Conservation (phyloP, 2,329 filamentous ascomycete genomes). For the Ophiostoma tasmaniense region DNA sequence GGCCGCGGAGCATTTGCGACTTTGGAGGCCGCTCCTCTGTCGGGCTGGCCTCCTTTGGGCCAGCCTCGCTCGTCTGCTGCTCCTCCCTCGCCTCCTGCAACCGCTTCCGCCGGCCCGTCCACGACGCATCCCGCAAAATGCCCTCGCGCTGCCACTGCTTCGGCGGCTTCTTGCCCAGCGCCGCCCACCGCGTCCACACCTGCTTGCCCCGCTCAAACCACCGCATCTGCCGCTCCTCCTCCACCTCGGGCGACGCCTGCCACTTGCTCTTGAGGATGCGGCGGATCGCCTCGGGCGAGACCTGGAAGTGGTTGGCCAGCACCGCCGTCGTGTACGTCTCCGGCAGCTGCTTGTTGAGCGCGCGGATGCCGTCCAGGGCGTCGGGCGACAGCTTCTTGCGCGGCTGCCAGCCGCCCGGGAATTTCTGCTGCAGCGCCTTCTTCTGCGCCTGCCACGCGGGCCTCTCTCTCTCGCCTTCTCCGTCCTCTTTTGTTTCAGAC, state of each 20-base stretch:
- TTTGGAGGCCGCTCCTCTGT: neutral
- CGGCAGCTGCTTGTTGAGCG: conserved; percentile 69
- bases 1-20: neutral
- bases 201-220: conserved; percentile 54
- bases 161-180: conserved; percentile 53
- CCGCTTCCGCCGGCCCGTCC: conserved; percentile 16
- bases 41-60: no score
- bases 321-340: conserved; percentile 64
- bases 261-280: conserved; percentile 78
- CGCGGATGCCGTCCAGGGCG: conserved; percentile 80
- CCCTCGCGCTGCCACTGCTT: conserved; percentile 51
- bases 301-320: conserved; percentile 69
- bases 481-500: neutral
- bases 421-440: conserved; percentile 64
- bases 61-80: neutral
- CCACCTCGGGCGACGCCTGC: conserved; percentile 50
- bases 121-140: conserved; percentile 20
- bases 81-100: conserved; percentile 2
- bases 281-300: conserved; percentile 81
- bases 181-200: conserved; percentile 53
- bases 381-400: conserved; percentile 84
- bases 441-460: conserved; percentile 67
- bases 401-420: conserved; percentile 72
- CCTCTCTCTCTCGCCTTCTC: conserved; percentile 4
- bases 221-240: conserved; percentile 47